These are phyloP conservation scores for Microdochium bolleyi DNA, from an alignment of 2,329 filamentous ascomycete genomes.

Conservation along the genomic window DNA sequence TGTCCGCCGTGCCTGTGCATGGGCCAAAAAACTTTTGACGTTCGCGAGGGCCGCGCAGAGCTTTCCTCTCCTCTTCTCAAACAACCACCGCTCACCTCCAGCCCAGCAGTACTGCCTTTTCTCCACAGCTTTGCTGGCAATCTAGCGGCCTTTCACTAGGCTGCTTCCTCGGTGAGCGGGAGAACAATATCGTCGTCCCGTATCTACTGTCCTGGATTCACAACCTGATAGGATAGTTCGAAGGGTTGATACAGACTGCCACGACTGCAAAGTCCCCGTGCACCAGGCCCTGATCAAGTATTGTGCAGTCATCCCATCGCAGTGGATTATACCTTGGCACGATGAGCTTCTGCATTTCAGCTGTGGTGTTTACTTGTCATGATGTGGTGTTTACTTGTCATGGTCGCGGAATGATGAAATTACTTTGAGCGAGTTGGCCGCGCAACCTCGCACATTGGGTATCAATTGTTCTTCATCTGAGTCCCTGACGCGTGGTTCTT, in stretches of 20 bases:
- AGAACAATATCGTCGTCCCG: conserved; percentile 50
- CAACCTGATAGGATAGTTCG: conserved; percentile 74
- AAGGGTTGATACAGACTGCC: conserved; percentile 61
- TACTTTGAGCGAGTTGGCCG: not conserved
- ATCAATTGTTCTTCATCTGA: conserved; percentile 11
- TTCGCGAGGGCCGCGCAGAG: not conserved
- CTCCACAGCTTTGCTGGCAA: conserved; percentile 22
- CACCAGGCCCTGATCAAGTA: no score
- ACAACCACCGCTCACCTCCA: conserved; percentile 16
- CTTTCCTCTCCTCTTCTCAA: conserved; percentile 8
- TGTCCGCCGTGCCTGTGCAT: not conserved
- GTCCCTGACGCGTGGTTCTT: conserved; percentile 12
- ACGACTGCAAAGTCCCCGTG: no score
- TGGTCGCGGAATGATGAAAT: not conserved
- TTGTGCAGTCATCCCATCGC: no score
- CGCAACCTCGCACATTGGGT: conserved; percentile 6
- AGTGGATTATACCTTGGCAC: no score
- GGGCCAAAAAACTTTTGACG: not conserved
- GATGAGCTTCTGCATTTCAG: no score
- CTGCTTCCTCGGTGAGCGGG: conserved; percentile 20
- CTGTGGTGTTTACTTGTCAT: no score
- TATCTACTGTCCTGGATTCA: conserved; percentile 83
- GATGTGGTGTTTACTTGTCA: no score
- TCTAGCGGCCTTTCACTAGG: conserved; percentile 21
- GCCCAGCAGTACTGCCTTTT: conserved; percentile 15